phyloP scores from a whole-genome alignment of 345 rosid species.

The Hypericum perforatum region DNA sequence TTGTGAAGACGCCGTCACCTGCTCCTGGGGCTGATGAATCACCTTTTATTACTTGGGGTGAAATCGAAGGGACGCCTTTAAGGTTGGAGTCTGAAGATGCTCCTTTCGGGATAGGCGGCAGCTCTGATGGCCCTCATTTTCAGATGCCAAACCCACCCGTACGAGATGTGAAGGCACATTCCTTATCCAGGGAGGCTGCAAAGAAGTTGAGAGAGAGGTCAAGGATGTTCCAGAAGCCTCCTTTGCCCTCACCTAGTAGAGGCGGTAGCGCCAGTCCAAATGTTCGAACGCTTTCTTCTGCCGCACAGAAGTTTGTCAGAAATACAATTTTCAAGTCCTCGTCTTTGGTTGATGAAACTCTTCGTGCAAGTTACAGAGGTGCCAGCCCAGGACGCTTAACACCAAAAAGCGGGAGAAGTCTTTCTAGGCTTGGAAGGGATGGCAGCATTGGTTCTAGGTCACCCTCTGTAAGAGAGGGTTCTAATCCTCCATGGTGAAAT shows the following conservation, averaged over 20 bases:
- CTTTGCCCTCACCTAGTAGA: conserved; percentile 76
- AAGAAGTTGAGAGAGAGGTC: conserved; percentile 72
- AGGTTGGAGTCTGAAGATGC: conserved; percentile 84
- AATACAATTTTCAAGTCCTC: conserved; percentile 72
- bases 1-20: conserved; percentile 90
- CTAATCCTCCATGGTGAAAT: conserved; percentile 44
- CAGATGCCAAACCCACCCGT: conserved; percentile 67
- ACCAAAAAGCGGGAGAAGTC: conserved; percentile 67
- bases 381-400: conserved; percentile 58
- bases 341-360: conserved; percentile 84
- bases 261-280: conserved; percentile 96
- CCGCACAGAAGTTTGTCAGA: conserved; percentile 92
- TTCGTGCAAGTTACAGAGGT: conserved; percentile 90
- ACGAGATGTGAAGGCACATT: conserved; percentile 78
- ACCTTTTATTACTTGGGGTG: conserved; percentile 97
- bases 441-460: conserved; percentile 44
- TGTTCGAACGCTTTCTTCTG: conserved; percentile 71
- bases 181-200: conserved; percentile 83
- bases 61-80: conserved; percentile 93
- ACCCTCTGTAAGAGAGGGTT: conserved; percentile 54
- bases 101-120: conserved; percentile 83
- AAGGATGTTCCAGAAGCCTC: conserved; percentile 79
- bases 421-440: conserved; percentile 76
- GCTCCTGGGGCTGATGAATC: conserved; percentile 89
- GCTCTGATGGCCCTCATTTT: conserved; percentile 73